Conservation (phyloP, 2,329 filamentous ascomycete species). For the Trichoderma citrinoviride region DNA sequence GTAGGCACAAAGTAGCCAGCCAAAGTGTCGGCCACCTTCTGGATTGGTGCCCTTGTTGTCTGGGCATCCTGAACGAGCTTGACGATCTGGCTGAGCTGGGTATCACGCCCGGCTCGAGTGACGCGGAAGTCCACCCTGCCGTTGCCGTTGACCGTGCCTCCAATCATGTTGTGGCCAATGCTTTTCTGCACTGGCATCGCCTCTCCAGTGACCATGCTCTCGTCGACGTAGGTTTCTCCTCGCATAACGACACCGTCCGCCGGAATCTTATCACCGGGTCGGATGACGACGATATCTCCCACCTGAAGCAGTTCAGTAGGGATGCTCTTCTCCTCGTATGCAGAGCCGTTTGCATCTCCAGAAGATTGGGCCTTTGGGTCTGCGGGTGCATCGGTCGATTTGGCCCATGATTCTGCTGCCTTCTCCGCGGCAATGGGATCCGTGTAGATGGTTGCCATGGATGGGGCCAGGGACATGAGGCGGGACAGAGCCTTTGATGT, state of each 20-base stretch:
- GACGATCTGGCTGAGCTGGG: conserved; percentile 95
- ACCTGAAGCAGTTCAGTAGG: conserved; percentile 93
- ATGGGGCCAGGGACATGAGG: conserved; percentile 93
- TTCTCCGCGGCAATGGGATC: conserved; percentile 94
- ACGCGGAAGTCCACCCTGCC: conserved; percentile 91
- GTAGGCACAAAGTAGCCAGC: conserved; percentile 92
- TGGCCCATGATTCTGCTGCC: conserved; percentile 72
- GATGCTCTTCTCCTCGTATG: conserved; percentile 79
- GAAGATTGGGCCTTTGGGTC: conserved; percentile 45
- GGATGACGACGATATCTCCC: conserved; percentile 87
- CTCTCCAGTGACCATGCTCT: conserved; percentile 98
- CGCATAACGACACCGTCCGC: conserved; percentile 84
- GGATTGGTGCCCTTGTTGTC: conserved; percentile 89
- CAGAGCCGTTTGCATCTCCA: conserved; percentile 48
- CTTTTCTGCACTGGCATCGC: conserved; percentile 92
- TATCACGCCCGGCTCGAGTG: conserved; percentile 88
- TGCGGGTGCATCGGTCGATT: conserved; percentile 26
- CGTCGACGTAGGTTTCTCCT: conserved; percentile 90
- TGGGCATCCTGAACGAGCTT: conserved; percentile 98
- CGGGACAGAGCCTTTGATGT: conserved; percentile 90
- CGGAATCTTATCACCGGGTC: conserved; percentile 94
- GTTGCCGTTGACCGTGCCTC: conserved; percentile 92
- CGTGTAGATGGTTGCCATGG: conserved; percentile 94
- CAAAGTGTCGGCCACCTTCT: conserved; percentile 84
- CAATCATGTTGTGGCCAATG: conserved; percentile 76